A percentile compares a stretch with the other conserved stretches of the same genome.
Evolutionary conservation across 1,284 basidiomycete species (phyloP).

Genomic region (Testicularia cyperi): DNA sequence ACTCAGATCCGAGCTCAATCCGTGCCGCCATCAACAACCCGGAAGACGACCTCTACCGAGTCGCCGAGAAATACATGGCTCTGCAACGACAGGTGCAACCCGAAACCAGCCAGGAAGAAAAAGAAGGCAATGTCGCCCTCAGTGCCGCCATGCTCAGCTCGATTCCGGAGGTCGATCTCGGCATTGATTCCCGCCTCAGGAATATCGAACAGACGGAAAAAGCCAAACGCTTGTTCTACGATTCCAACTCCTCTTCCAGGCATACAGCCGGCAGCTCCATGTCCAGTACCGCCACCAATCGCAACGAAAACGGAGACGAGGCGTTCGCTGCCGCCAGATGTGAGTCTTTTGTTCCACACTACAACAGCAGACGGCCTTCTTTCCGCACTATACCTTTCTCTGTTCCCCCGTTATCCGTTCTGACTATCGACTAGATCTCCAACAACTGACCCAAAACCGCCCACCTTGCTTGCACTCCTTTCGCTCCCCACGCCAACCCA

Average conservation of each 20-base stretch:
- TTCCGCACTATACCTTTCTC: no score
- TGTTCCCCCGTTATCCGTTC: no score
- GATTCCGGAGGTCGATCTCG: slow-evolving; percentile 90
- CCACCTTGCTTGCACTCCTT: not conserved
- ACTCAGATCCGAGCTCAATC: not conserved
- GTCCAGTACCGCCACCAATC: no score
- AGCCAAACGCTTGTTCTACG: slow-evolving; percentile 80
- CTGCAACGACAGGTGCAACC: slow-evolving; percentile 62
- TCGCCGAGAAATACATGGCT: slow-evolving; percentile 69
- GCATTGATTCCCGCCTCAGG: slow-evolving; percentile 90
- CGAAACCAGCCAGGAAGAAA: slow-evolving; percentile 64
- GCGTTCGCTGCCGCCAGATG: slow-evolving; percentile 77
- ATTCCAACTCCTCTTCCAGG: no score
- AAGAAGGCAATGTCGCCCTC: slow-evolving; percentile 89
- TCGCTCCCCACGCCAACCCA: not conserved
- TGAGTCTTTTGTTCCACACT: slow-evolving; percentile 8
- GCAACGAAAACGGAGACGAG: no score
- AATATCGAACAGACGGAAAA: slow-evolving; percentile 97
- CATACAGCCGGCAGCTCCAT: no score
- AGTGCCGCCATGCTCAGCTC: slow-evolving; percentile 91
- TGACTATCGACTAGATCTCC: no score
- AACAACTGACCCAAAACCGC: not conserved
- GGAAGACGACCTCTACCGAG: slow-evolving; percentile 76
- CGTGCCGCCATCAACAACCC: slow-evolving; percentile 64
- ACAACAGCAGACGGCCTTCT: not conserved